Percentiles rank a stretch among this genome's conserved stretches.
These are phyloP conservation scores for Psilocybe cubensis DNA, from an alignment of 768 basidiomycete genomes.

Conservation along the genomic window DNA sequence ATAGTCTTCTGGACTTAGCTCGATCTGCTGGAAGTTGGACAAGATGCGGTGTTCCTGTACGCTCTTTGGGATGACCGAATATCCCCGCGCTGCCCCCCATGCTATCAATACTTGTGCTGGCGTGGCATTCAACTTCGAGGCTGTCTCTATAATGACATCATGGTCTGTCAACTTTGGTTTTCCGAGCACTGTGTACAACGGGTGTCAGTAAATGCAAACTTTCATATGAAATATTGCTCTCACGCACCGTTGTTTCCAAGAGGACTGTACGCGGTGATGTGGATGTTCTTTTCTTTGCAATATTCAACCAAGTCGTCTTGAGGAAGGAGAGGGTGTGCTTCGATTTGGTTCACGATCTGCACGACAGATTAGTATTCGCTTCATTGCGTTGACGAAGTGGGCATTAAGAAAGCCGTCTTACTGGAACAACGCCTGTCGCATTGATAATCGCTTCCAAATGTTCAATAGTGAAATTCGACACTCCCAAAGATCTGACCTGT, in stretches of 20 bases:
- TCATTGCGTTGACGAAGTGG: too few species aligned
- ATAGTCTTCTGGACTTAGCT: constrained; percentile 68
- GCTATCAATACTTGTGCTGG: constrained; percentile 84
- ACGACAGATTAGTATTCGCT: too few species aligned
- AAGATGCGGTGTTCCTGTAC: constrained; percentile 72
- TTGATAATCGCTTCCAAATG: constrained; percentile 69
- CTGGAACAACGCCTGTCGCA: constrained; percentile 75
- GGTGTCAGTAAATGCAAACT: background rate
- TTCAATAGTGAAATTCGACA: constrained; percentile 78
- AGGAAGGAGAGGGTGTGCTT: constrained; percentile 79
- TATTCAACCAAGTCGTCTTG: constrained; percentile 75
- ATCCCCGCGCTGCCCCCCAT: constrained; percentile 77
- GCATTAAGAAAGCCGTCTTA: constrained; percentile 30
- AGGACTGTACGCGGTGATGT: constrained; percentile 68
- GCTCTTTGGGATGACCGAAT: constrained; percentile 85
- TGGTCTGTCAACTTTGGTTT: constrained; percentile 73
- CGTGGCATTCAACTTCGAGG: constrained; percentile 62
- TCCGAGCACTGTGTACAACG: constrained; percentile 48
- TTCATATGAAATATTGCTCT: background rate
- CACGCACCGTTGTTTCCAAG: constrained; percentile 78
- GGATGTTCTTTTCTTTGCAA: constrained; percentile 71
- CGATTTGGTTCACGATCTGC: constrained; percentile 76
- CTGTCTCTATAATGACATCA: constrained; percentile 61
- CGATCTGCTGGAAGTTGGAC: constrained; percentile 80
- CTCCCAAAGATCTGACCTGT: constrained; percentile 72